These are phyloP conservation scores for Vaccinium corymbosum DNA, from an alignment of 148 eudicot genomes.

Conservation along the genomic window DNA sequence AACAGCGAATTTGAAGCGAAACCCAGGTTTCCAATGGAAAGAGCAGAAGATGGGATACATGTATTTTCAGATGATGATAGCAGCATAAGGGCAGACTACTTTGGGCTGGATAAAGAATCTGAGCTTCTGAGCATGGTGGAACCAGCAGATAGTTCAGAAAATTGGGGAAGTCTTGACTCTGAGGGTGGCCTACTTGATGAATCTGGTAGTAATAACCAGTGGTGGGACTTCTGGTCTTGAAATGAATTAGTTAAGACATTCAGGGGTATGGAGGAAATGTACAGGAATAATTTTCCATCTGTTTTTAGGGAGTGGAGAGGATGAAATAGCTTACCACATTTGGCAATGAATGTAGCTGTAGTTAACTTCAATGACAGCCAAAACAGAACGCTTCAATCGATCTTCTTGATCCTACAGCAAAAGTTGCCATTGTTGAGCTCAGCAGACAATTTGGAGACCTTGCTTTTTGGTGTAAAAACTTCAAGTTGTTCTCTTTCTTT, in stretches of 20 bases:
- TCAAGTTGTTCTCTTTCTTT: neutral
- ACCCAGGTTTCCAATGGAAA: constrained; percentile 25
- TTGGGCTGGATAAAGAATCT: constrained; percentile 33
- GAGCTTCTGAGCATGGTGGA: constrained; percentile 35
- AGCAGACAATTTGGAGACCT: neutral
- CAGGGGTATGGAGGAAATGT: constrained; percentile 6
- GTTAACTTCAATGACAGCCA: neutral
- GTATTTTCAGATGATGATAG: constrained; percentile 43
- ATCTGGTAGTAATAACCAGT: constrained; percentile 31
- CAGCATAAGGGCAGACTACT: constrained; percentile 35
- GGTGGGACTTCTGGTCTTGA: constrained; percentile 73
- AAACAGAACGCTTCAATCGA: neutral
- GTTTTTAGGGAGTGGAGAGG: neutral
- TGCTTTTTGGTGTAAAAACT: neutral
- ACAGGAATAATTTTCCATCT: constrained; percentile 14
- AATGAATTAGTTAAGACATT: neutral
- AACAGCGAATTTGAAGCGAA: constrained; percentile 19
- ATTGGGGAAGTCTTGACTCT: constrained; percentile 38
- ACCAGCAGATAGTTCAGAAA: constrained; percentile 33
- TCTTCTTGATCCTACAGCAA: neutral
- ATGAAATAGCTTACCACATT: neutral
- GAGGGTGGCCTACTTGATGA: constrained; percentile 31
- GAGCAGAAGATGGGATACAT: constrained; percentile 20
- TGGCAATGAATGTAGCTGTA: neutral
- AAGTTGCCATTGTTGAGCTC: neutral